Base-by-base conservation (phyloP, 2,329 filamentous ascomycete genomes). In the Calonectria honghensis region DNA sequence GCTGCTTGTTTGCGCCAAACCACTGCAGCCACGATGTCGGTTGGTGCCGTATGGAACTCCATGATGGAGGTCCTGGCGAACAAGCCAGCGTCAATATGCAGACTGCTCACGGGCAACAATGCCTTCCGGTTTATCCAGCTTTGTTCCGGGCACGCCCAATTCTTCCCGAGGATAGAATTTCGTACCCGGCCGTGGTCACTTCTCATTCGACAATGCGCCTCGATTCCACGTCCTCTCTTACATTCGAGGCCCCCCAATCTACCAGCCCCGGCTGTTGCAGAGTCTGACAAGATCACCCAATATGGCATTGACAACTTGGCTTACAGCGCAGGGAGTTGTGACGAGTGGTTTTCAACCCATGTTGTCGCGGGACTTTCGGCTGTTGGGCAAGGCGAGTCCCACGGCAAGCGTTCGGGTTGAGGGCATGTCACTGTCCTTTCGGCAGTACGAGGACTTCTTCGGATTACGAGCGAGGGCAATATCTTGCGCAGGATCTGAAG, bases 51-150 rank as follows among this genome's bases (percentile, higher is more conserved):
- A 27, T 68, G 64, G 39, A n/a, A 18, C 51, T 63, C 63, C 3
- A 9, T 45, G 11, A 31, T 10, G 27, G 59, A 59, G 32, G 39
- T 14, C 20, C 13, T 29, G 16, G 6, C 20, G 24, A 32, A 27
- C 18, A 48, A 11, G 14, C 16, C 27, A 31, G 41, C 45, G 16
- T 6, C 18, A 11, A 11, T 9, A 7, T 63, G 45, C 64, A 32
- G 31, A 32, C 32, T 51, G 2, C 52, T 63, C 2, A 14, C 54
- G 13, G 6, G 39, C 2, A 39, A 61, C 32, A 31, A 18, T 0
- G 18, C 24, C n/a, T 39, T 72, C 35, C 63, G 52, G 3, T 24
- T 72, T 9, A 51, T 72, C 11, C 70, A 72, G 31, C 24, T 27
- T 67, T 13, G 51, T 50, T 11, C 70, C 63, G 9, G 45, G 54